Percentiles rank a stretch among this genome's conserved stretches.
These are phyloP conservation scores for Colletotrichum gloeosporioides DNA, from an alignment of 2,329 filamentous ascomycete species.

Conservation along the genomic window DNA sequence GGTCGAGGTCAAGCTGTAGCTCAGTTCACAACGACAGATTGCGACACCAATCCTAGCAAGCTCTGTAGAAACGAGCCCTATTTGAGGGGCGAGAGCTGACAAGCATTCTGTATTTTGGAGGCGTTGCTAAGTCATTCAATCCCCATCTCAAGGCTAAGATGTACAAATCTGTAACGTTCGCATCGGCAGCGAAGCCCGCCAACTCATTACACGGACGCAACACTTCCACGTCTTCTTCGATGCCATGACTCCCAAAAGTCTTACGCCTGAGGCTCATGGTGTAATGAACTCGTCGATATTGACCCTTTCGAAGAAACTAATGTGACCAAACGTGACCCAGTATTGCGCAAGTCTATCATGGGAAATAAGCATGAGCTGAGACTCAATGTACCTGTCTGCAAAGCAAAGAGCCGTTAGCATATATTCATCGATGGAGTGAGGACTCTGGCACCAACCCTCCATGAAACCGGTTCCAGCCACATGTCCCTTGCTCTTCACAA, in stretches of 20 bases:
- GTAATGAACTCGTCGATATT: constrained; percentile 58
- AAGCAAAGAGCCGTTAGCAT: neutral
- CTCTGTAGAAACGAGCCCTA: neutral
- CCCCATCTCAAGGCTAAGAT: neutral
- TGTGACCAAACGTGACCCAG: constrained; percentile 71
- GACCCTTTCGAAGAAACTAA: constrained; percentile 66
- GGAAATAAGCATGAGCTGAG: constrained; percentile 79
- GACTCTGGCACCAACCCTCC: constrained; percentile 62
- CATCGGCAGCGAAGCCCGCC: neutral
- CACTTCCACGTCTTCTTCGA: neutral
- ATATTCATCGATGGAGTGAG: neutral
- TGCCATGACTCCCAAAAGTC: neutral
- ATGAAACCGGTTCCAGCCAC: constrained; percentile 76
- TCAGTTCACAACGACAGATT: neutral
- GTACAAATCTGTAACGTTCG: neutral
- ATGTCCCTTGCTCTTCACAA: constrained; percentile 79
- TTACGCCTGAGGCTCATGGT: constrained; percentile 19
- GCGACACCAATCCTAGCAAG: neutral
- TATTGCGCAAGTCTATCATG: constrained; percentile 81
- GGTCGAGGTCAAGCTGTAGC: neutral
- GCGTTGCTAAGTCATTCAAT: neutral
- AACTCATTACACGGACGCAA: neutral
- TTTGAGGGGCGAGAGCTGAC: neutral
- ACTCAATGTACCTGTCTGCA: constrained; percentile 75
- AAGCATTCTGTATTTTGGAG: neutral